phyloP scores from a whole-genome alignment of 176 grass and related monocot genomes.

The Carex kokanica region DNA sequence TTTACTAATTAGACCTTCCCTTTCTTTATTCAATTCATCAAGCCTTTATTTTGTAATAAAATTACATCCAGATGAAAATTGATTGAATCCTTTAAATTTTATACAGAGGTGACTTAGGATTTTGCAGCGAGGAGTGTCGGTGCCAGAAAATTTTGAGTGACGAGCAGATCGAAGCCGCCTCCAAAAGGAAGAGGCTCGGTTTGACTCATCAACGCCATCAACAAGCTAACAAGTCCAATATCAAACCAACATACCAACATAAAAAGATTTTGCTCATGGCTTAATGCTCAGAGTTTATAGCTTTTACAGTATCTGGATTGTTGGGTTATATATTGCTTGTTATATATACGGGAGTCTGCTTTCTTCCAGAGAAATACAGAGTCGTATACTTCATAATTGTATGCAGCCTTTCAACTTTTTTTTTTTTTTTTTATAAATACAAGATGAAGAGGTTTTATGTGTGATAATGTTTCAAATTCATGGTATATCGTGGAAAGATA shows the following conservation, averaged over 20 bases:
- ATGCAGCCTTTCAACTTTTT: not conserved
- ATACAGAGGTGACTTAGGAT: constrained; percentile 7
- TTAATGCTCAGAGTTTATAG: not conserved
- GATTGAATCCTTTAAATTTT: no score
- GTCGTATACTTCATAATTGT: not conserved
- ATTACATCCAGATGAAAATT: not conserved
- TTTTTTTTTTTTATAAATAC: not conserved
- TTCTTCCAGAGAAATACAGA: not conserved
- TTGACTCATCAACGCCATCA: not conserved
- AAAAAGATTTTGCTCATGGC: not conserved
- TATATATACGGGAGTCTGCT: not conserved
- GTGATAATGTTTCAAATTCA: not conserved
- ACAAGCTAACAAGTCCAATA: not conserved
- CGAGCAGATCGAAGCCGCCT: not conserved
- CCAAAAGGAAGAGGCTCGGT: not conserved
- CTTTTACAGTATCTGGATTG: not conserved
- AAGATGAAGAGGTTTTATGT: not conserved
- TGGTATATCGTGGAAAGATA: not conserved
- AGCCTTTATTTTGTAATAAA: not conserved
- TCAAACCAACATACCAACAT: not conserved
- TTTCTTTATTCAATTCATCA: not conserved
- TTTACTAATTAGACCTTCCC: not conserved
- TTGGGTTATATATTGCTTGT: not conserved
- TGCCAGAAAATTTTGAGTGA: not conserved
- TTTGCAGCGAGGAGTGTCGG: constrained; percentile 18